These are phyloP conservation scores for Dendrobium chrysotoxum DNA, from an alignment of 106 monocot genomes.

Conservation along the genomic window DNA sequence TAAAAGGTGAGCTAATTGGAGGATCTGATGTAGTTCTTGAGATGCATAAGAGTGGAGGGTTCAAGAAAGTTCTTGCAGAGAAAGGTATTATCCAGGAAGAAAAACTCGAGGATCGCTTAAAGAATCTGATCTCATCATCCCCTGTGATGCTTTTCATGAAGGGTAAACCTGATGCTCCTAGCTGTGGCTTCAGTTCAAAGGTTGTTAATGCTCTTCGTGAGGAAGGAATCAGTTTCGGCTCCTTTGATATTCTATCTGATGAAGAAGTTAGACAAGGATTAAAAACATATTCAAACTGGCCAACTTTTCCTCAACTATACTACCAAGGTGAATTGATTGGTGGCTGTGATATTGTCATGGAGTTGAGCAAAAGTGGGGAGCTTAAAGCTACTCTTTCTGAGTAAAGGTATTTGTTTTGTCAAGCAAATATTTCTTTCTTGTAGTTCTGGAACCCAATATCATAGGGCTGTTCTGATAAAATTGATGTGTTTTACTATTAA, in stretches of 20 bases:
- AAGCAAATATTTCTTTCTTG: neutral
- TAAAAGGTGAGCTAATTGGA: slow-evolving; percentile 82
- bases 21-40: slow-evolving; percentile 78
- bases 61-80: slow-evolving; percentile 44
- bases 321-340: slow-evolving; percentile 86
- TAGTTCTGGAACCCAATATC: neutral
- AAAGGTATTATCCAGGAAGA: slow-evolving; percentile 43
- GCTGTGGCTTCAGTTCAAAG: slow-evolving; percentile 88
- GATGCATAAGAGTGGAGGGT: slow-evolving; percentile 87
- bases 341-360: slow-evolving; percentile 84
- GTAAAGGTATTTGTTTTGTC: slow-evolving; percentile 11
- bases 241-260: slow-evolving; percentile 79
- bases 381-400: slow-evolving; percentile 71
- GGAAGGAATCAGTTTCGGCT: slow-evolving; percentile 66
- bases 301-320: slow-evolving; percentile 90
- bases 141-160: slow-evolving; percentile 84
- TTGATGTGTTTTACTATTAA: no score
- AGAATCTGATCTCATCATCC: slow-evolving; percentile 49
- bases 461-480: no score
- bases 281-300: slow-evolving; percentile 90
- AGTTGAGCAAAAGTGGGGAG: slow-evolving; percentile 61
- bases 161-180: slow-evolving; percentile 69
- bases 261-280: slow-evolving; percentile 92
- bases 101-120: slow-evolving; percentile 51
- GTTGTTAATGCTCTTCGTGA: slow-evolving; percentile 72